Base-by-base conservation (phyloP, 2,329 filamentous ascomycete species). In the Diaporthe citriasiana region DNA sequence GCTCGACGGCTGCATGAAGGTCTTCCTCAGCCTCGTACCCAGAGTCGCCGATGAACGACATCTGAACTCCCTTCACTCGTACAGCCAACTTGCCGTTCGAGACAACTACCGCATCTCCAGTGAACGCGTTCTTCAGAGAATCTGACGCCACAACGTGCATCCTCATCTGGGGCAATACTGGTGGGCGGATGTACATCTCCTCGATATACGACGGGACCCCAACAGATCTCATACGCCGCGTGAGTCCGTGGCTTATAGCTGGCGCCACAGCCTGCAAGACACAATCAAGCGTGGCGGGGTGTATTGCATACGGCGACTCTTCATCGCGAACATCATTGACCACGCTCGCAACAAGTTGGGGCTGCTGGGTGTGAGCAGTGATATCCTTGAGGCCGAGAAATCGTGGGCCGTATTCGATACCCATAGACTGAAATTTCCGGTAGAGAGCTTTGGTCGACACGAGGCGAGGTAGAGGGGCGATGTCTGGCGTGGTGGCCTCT, bases 181-280 rank as follows among this genome's bases (percentile, higher is more conserved):
- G 42, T 10, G 42, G 42, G 25, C 33, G 56, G 9, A 77, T 47
- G 19, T 76, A 74, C 13, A 78, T 59, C 55, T 79, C 78, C 33
- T 79, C 80, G 73, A 78, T 81, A 53, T 76, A 74, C 0, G 80
- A 80, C 13, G 81, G 80, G 0, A 81, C 77, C 1, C 73, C 73
- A 15, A 78, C 71, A 27, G 75, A 75, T 0, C 74, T 73, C 15
- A 75, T 71, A 9, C 50, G 30, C 27, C 59, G 42, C 9, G 65
- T 53, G 6, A 51, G 47, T 0, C 65, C 65, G 10, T 19, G 8
- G 47, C 42, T 38, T 19, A 69, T n/a, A 9, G 47, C 42, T 4
- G 50, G 42, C 0, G 27, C 33, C 13, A 55, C 45, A 1, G 47
- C 42, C 10, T 69, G 65, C 33, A 53, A n/a, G 3, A 69, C 9